These are phyloP conservation scores for Aspergillus japonicus DNA, from an alignment of 2,329 filamentous ascomycete genomes.

Conservation along the genomic window DNA sequence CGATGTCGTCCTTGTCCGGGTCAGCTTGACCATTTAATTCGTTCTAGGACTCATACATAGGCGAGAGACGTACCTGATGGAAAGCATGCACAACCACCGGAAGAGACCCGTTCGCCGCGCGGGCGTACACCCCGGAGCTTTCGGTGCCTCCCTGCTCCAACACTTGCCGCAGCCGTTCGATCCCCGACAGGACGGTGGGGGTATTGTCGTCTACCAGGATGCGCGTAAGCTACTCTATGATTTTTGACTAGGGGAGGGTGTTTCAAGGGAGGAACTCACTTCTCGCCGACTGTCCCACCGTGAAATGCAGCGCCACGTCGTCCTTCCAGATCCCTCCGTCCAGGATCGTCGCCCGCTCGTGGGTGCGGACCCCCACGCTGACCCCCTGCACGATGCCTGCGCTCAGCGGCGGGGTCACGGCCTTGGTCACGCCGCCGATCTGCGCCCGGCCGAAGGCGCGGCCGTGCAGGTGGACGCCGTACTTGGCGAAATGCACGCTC, in stretches of 20 bases:
- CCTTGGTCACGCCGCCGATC: conserved; percentile 58
- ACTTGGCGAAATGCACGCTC: conserved; percentile 43
- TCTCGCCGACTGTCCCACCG: conserved; percentile 1
- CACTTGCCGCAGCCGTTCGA: neutral
- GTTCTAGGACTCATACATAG: too few relatives aligned
- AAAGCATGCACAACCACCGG: conserved; percentile 4
- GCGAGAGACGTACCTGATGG: neutral
- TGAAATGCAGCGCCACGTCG: conserved; percentile 3
- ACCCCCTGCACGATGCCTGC: conserved; percentile 54
- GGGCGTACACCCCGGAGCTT: neutral
- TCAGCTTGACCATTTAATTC: neutral
- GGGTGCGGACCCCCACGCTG: conserved; percentile 53
- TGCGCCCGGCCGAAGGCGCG: conserved; percentile 57
- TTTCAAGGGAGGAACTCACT: neutral
- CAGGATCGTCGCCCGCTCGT: neutral
- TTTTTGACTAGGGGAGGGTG: neutral
- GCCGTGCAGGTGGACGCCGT: conserved; percentile 48
- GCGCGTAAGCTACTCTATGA: neutral
- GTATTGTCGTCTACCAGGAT: neutral
- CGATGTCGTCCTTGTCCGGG: conserved; percentile 6
- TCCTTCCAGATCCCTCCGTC: conserved; percentile 1
- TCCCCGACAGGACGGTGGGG: neutral
- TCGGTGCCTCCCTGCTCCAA: neutral
- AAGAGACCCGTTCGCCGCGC: conserved; percentile 1
- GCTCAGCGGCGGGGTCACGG: conserved; percentile 57